A percentile compares a stretch with the other conserved stretches of the same genome.
Evolutionary conservation across 148 eudicot genomes (phyloP).

Genomic region (Vaccinium corymbosum): DNA sequence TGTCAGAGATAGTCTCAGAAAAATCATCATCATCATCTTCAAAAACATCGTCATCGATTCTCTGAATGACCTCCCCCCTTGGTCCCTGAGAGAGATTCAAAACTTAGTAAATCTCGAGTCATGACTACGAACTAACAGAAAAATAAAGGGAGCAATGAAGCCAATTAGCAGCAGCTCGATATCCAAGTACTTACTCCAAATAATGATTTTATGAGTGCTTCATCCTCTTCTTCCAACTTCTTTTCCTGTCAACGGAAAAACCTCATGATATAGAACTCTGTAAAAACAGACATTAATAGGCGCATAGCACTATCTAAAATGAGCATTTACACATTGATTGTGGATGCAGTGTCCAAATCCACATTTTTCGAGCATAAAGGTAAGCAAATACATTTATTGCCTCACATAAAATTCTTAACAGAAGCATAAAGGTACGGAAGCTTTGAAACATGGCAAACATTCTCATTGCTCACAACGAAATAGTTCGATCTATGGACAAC

Average conservation of each 20-base stretch:
- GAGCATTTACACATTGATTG: neutral
- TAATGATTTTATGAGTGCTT: conserved; percentile 70
- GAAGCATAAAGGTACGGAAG: neutral
- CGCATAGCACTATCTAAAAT: neutral
- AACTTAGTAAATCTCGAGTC: neutral
- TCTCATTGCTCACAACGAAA: neutral
- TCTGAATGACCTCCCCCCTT: conserved; percentile 36
- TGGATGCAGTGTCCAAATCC: neutral
- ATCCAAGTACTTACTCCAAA: conserved; percentile 46
- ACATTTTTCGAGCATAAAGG: neutral
- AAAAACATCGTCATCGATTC: conserved; percentile 68
- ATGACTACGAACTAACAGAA: too few relatives aligned
- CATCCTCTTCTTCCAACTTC: conserved; percentile 82
- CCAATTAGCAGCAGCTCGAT: neutral
- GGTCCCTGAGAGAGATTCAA: conserved; percentile 42
- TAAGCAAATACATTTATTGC: neutral
- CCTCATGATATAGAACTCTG: neutral
- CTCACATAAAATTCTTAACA: neutral
- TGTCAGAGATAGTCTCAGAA: conserved; percentile 16
- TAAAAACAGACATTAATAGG: neutral
- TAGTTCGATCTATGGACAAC: neutral
- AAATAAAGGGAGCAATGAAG: neutral
- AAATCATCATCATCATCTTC: conserved; percentile 64
- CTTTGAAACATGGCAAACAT: neutral
- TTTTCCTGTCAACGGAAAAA: conserved; percentile 38